A percentile compares a stretch with the other conserved stretches of the same genome.
Evolutionary conservation across 2,329 filamentous ascomycete species (phyloP).

Genomic region (Domatiomyces catenatus): DNA sequence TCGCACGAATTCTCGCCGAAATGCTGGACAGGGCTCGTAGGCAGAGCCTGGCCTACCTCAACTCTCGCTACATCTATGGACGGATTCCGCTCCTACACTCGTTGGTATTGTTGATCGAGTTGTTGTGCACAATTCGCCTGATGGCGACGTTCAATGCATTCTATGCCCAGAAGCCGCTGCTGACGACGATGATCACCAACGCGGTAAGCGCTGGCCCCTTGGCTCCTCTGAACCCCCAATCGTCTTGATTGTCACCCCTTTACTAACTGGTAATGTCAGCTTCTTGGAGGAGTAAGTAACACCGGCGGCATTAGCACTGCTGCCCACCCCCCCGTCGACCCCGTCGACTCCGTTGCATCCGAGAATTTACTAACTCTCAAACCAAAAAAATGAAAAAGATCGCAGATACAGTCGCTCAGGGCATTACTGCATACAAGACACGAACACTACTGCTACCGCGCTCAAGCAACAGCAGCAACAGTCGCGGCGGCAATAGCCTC

Average conservation of each 20-base stretch:
- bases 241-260: background rate
- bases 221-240: background rate
- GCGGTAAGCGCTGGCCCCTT: conserved; percentile 41
- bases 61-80: conserved; percentile 30
- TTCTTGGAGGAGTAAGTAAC: conserved; percentile 53
- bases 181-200: conserved; percentile 99
- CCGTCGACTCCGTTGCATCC: too few species aligned
- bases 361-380: too few species aligned
- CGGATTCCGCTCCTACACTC: conserved; percentile 58
- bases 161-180: conserved; percentile 80
- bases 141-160: conserved; percentile 82
- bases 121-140: conserved; percentile 69
- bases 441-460: conserved; percentile 43
- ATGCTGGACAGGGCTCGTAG: conserved; percentile 29
- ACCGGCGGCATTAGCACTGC: background rate
- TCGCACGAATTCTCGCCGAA: conserved; percentile 10
- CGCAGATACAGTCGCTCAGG: conserved; percentile 89
- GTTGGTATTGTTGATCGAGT: conserved; percentile 72
- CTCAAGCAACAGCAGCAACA: background rate
- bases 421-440: conserved; percentile 58
- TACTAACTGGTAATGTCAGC: conserved; percentile 24
- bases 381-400: conserved; percentile 29
- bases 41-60: conserved; percentile 30
- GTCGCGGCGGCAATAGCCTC: background rate
- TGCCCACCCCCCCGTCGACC: background rate